A percentile compares a stretch with the other conserved stretches of the same genome.
phyloP scores from a whole-genome alignment of 306 rosid species.

The barrel medic (Medicago truncatula) region DNA sequence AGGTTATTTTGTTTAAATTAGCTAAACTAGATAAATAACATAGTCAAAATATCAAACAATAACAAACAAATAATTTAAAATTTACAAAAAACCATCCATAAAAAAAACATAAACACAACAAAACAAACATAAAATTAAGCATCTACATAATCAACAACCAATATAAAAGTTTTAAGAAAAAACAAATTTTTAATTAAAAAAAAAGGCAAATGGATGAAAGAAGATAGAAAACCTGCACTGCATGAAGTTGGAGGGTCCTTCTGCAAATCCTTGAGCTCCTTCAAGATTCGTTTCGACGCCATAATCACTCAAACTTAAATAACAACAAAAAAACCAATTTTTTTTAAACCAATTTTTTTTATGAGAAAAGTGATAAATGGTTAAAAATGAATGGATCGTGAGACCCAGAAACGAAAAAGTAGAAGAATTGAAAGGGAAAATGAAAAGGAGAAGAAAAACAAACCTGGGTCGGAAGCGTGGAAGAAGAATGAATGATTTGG shows the following conservation, averaged over 20 bases:
- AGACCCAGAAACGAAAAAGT: constrained; percentile 22
- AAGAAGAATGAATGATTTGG: constrained; percentile 4
- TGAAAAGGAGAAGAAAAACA: neutral
- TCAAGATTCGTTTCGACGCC: constrained; percentile 90
- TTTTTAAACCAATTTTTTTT: no score
- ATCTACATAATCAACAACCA: neutral
- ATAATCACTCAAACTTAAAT: constrained; percentile 42
- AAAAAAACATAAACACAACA: neutral
- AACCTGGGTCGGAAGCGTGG: constrained; percentile 33
- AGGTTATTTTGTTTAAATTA: no score
- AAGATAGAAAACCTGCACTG: constrained; percentile 68
- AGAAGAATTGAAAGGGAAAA: neutral
- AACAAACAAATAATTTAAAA: neutral
- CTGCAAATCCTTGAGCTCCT: constrained; percentile 94
- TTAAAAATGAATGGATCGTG: constrained; percentile 43
- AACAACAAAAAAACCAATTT: no score
- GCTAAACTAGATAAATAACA: neutral
- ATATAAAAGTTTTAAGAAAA: no score
- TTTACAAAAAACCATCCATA: neutral
- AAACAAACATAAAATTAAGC: neutral
- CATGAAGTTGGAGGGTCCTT: constrained; percentile 90
- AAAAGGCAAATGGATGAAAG: neutral
- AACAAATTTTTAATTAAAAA: no score
- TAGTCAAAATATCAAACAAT: neutral
- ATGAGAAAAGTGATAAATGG: constrained; percentile 17